Conservation (phyloP, 163 green algal genomes). For the Smithsoniella earleae region DNA sequence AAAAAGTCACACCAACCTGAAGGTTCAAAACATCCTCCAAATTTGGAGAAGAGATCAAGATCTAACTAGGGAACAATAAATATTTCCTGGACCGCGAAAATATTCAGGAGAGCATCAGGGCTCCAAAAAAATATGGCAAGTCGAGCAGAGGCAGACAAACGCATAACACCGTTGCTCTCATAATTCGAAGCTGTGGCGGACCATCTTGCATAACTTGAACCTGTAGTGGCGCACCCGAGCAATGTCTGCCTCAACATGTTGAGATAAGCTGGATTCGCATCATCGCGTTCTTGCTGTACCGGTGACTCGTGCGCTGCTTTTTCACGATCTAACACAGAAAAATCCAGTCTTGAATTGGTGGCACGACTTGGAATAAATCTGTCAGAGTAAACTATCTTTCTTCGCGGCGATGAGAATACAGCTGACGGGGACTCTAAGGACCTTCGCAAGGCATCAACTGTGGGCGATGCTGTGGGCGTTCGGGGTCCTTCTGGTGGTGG, state of each 20-base stretch:
- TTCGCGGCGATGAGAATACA: conserved; percentile 39
- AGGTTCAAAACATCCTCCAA: too few relatives aligned
- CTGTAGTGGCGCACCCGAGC: conserved; percentile 24
- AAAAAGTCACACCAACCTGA: too few relatives aligned
- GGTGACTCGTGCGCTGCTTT: conserved; percentile 37
- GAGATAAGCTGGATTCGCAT: conserved; percentile 13
- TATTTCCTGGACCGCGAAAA: too few relatives aligned
- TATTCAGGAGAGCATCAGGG: too few relatives aligned
- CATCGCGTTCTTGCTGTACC: conserved; percentile 18
- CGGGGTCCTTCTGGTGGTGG: not conserved
- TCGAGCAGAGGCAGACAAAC: too few relatives aligned
- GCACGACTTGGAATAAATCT: conserved; percentile 70
- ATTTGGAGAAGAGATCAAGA: too few relatives aligned
- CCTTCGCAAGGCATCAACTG: conserved; percentile 17
- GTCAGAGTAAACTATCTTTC: conserved; percentile 62
- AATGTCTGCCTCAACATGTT: conserved; percentile 31
- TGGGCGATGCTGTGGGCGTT: conserved; percentile 16
- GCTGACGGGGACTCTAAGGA: conserved; percentile 22
- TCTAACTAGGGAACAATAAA: too few relatives aligned
- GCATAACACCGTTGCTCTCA: too few relatives aligned
- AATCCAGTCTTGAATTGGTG: conserved; percentile 57
- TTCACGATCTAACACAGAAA: conserved; percentile 66
- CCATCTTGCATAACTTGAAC: too few relatives aligned
- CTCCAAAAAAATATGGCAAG: too few relatives aligned
- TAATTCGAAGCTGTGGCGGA: too few relatives aligned